Evolutionary conservation across 1,284 basidiomycete species (phyloP).

Genomic region (Rhizoctonia solani): DNA sequence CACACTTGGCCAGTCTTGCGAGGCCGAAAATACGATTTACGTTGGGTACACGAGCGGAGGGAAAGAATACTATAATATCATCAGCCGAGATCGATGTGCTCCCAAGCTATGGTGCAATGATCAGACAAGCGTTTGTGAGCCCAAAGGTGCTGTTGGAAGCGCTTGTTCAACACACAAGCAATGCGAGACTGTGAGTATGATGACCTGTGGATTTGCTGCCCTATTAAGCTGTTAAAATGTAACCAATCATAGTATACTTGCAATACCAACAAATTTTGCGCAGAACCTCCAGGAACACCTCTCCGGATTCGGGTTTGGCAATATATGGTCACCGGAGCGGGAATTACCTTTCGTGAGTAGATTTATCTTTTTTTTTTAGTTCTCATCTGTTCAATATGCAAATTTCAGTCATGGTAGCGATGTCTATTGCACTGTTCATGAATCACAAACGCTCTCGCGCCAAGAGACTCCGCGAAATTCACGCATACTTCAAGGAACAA

Average conservation of each 20-base stretch:
- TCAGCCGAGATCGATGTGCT: slow-evolving; percentile 51
- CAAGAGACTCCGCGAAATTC: slow-evolving; percentile 52
- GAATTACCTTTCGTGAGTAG: slow-evolving; percentile 51
- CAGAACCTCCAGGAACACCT: slow-evolving; percentile 47
- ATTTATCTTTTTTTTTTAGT: not conserved
- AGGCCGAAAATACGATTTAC: slow-evolving; percentile 50
- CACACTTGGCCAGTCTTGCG: slow-evolving; percentile 47
- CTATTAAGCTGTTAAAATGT: slow-evolving; percentile 14
- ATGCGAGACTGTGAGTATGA: slow-evolving; percentile 40
- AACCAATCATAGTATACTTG: slow-evolving; percentile 49
- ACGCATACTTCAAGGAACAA: slow-evolving; percentile 62
- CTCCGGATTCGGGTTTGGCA: slow-evolving; percentile 52
- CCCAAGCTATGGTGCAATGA: slow-evolving; percentile 49
- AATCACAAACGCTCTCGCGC: slow-evolving; percentile 57
- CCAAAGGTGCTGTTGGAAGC: slow-evolving; percentile 42
- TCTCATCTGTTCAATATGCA: not conserved
- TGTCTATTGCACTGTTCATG: slow-evolving; percentile 52
- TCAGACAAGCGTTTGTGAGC: slow-evolving; percentile 43
- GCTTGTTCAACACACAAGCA: slow-evolving; percentile 50
- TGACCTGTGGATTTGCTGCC: not conserved
- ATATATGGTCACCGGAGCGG: slow-evolving; percentile 49
- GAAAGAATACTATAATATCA: slow-evolving; percentile 46
- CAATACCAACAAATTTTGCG: slow-evolving; percentile 44
- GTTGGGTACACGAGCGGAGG: slow-evolving; percentile 45
- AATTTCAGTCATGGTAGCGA: slow-evolving; percentile 51